Evolutionary conservation across 2,329 filamentous ascomycete genomes (phyloP).

Genomic region (Calonectria naviculata): DNA sequence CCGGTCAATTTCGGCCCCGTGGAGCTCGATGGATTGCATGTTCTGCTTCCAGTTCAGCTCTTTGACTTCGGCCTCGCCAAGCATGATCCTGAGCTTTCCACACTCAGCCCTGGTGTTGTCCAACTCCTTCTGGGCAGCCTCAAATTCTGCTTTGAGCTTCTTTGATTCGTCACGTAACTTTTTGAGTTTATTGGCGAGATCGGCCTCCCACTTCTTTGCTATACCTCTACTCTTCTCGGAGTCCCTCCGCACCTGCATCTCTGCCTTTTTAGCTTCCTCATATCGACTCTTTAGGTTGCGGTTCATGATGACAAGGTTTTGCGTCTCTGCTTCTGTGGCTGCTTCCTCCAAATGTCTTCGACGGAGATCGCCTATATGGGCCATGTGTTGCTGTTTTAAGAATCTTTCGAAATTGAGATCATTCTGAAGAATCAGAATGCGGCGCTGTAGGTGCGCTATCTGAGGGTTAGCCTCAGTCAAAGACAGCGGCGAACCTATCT

Average conservation of each 20-base stretch:
- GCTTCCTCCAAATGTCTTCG: constrained; percentile 80
- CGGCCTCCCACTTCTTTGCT: constrained; percentile 82
- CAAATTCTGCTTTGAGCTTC: constrained; percentile 68
- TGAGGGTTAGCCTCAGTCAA: constrained; percentile 50
- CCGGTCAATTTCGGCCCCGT: constrained; percentile 68
- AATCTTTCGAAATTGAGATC: constrained; percentile 87
- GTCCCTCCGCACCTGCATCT: constrained; percentile 77
- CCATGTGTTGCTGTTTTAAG: constrained; percentile 84
- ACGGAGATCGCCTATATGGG: constrained; percentile 83
- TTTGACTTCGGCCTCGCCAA: constrained; percentile 76
- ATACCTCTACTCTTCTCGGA: constrained; percentile 77
- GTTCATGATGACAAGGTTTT: constrained; percentile 83
- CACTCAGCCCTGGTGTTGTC: constrained; percentile 68
- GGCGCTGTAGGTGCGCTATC: constrained; percentile 72
- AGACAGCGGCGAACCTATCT: constrained; percentile 41
- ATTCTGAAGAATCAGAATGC: constrained; percentile 81
- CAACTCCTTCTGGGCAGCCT: constrained; percentile 67
- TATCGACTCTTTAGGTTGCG: constrained; percentile 78
- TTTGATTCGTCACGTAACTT: constrained; percentile 77
- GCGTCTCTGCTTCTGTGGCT: constrained; percentile 83
- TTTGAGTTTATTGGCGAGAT: constrained; percentile 74
- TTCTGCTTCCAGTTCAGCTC: constrained; percentile 74
- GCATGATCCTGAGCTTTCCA: constrained; percentile 71
- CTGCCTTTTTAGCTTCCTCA: constrained; percentile 77
- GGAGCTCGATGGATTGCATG: constrained; percentile 70